Evolutionary conservation across 2,329 filamentous ascomycete species (phyloP).

Genomic region (Colletotrichum sp.): DNA sequence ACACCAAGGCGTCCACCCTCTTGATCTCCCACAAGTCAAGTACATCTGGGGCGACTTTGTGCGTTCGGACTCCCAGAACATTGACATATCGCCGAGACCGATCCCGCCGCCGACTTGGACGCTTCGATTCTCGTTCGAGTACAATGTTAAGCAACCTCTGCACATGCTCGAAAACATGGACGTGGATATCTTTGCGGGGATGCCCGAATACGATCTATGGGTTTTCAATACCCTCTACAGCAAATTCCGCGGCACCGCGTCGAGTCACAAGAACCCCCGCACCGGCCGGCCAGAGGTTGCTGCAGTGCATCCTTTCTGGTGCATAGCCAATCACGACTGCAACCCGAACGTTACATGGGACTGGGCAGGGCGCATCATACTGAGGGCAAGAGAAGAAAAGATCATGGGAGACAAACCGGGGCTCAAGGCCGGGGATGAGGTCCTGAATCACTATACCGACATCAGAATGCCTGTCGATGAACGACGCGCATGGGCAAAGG

Average conservation of each 20-base stretch:
- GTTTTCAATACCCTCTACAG: conserved; percentile 90
- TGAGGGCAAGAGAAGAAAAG: conserved; percentile 66
- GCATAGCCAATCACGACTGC: conserved; percentile 94
- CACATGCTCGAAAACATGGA: conserved; percentile 87
- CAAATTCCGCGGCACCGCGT: conserved; percentile 93
- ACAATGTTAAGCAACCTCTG: conserved; percentile 76
- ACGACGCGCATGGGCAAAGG: conserved; percentile 86
- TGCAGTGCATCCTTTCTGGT: conserved; percentile 95
- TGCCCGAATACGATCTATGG: conserved; percentile 73
- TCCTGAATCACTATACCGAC: conserved; percentile 95
- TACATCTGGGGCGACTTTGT: conserved; percentile 76
- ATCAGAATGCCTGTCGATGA: conserved; percentile 77
- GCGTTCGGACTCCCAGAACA: conserved; percentile 55
- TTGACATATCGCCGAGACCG: conserved; percentile 57
- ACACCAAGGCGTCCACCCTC: conserved; percentile 65
- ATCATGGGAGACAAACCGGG: conserved; percentile 60
- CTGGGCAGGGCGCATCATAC: conserved; percentile 81
- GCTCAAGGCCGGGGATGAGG: conserved; percentile 80
- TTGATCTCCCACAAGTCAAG: conserved; percentile 68
- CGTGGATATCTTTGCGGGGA: conserved; percentile 71
- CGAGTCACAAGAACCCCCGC: conserved; percentile 76
- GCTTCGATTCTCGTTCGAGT: conserved; percentile 78
- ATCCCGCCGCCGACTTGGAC: conserved; percentile 68
- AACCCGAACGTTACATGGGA: conserved; percentile 96
- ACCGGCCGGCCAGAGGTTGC: conserved; percentile 89